Base-by-base conservation (phyloP, 345 rosid genomes). In the Mangifera indica region DNA sequence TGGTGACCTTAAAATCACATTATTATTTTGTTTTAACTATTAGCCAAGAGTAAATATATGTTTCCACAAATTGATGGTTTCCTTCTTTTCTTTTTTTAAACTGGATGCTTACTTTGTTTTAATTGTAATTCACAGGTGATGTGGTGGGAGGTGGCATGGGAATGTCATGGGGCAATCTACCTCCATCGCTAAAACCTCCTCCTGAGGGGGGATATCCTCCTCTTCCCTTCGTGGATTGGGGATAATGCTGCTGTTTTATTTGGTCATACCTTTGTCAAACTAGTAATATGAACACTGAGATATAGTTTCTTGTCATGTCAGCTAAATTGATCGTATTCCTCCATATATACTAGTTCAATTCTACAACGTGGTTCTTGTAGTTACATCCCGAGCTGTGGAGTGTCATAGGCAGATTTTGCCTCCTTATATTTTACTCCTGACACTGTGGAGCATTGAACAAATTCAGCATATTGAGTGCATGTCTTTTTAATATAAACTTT, bases 181-280 rank as follows among this genome's bases (percentile, higher is more conserved):
- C 98, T 18, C 98, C 91, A 21, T 95, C 98, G 4, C 81, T 95
- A 71, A 81, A 79, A 84, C 99, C 98, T 70, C 93, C 96, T 58
- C 92, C 98, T 0, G 93, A 90, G 65, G 82, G 87, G 26, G 96
- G 92, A 76, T 92, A 89, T 75, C 90, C 72, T 0, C 79, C 78
- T 34, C 84, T 80, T 79, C 93, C 93, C 18, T 79, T 76, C 15
- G 64, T 85, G 48, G 98, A 90, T 72, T 94, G 98, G 98, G 98
- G 98, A 76, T 94, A 85, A 66, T 54, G 67, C 63, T 10, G 1
- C 21, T 61, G 46, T 26, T 49, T 71, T 52, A 15, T 60, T 46
- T 15, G 9, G 51, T 10, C 32, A 49, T 18, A 56, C 17, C 44
- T 26, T 26, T 52, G 18, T 51, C 1, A 22, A 21, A 18, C 22